Evolutionary conservation across 495 filamentous ascomycete genomes (phyloP), one percentile per base, ranked within the genome.

Genomic region (Aspergillus cristatus): DNA sequence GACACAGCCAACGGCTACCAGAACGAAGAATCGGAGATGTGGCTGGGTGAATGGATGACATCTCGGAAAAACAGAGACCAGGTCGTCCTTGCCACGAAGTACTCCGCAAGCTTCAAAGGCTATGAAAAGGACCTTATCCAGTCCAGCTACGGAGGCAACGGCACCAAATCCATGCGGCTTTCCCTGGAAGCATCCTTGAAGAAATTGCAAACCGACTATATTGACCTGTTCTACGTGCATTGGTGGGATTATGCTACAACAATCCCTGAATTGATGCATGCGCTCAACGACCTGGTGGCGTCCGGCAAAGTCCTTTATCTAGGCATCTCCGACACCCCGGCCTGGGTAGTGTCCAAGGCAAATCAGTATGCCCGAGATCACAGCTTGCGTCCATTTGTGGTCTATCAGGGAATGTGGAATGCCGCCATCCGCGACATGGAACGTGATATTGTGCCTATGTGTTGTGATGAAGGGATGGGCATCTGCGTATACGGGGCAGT

Each of bases 31-130:
- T 82, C 79, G 5, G 84, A 89, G 54, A 46, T 48, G 3, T 85
- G 79, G 81, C 61, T 90, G 34, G 83, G 84, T 13, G 83, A 87
- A 42, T 88, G 84, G 84, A 77, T 87, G 70, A 61, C 62, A 4
- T 26, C 50, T n/a, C 59, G 67, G 11, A 53, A 56, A 1, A 65
- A 63, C 18, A 64, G 79, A 0, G 77, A 82, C 38, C 55, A 77
- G 40, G 69, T 83, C 33, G 80, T 89, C 38, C 60, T 86, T 39
- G 80, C 81, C 0, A 86, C 83, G 13, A 86, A 86, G 53, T 89
- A 70, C 55, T 77, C 75, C 13, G 70, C 68, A 17, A 45, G 48
- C 3, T 67, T 53, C 38, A 48, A 44, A 16, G 45, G 35, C 2
- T 41, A 57, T 37, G 31, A 35, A 14, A 40, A 52, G 30, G 58